Evolutionary conservation across 768 basidiomycete species (phyloP), one percentile per base, ranked within the genome.

Genomic region (Fomitopsis serialis): DNA sequence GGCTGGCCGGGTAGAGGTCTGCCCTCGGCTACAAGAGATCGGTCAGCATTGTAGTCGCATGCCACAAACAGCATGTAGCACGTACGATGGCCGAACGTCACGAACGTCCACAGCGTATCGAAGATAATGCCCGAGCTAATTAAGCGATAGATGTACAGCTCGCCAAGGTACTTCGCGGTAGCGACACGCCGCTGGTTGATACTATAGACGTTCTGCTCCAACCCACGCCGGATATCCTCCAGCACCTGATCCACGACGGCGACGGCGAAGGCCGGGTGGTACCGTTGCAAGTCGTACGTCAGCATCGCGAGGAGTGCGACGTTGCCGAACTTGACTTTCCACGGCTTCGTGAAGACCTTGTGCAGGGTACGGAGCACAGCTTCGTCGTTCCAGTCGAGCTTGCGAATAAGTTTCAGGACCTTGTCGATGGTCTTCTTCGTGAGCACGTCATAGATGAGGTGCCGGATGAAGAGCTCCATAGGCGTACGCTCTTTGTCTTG

Each of bases 61-160:
- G 25, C 15, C 23, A 2, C 13, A 17, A 25, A 35, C 23, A 53
- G 48, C 2, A 46, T n/a, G 25, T 42, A 51, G 22, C 24, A 78
- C 93, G 73, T 58, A 98, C 95, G 84, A 74, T 98, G 95, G 8
- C 95, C 97, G 61, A 97, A 98, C 0, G 92, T 97, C 22, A 94
- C 85, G 37, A 99, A 68, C 6, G 88, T 88, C 97, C 97, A 99
- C 2, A 99, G 70, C 0, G 85, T 89, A 66, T 98, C 96, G 57
- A 98, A 97, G 43, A 98, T 79, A 62, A 98, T 83, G 13, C 84
- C 75, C 6, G 94, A 96, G 61, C 88, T 88, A 61, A 98, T 72
- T 19, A 98, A 75, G 22, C 97, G 83, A 67, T 97, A 98, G 67
- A 96, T 98, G 70, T 98, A 99, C 42, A 99, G 74, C 70, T 99